Base-by-base conservation (phyloP, 2,329 filamentous ascomycete genomes). In the Aurifilum marmelostoma region DNA sequence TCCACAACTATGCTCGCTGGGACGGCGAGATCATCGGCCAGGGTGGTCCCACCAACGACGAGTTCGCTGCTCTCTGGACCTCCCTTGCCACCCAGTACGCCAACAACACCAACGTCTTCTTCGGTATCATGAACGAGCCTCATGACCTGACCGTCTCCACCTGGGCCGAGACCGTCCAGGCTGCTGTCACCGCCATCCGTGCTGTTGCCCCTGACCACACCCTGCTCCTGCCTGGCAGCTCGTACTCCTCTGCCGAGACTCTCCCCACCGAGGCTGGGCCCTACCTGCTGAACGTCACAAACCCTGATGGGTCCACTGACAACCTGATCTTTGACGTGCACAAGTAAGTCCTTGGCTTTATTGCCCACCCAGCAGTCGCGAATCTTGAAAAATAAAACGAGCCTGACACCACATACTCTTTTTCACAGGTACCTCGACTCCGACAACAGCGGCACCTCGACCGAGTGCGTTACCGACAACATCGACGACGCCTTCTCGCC, bases 121-220 rank as follows among this genome's bases (percentile, higher is more conserved):
- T 91, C 72, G 88, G 88, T 3, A 75, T 91, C 59, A 91, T 91
- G 88, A 91, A 91, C 77, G 89, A 88, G 78, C 89, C 89, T 2
- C 87, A 90, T 75, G 85, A 87, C 62, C 76, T 85, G 64, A 70
- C 70, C 7, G 83, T 89, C 74, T 77, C 76, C 32, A 78, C 79
- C 1, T 91, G 89, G 89, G 88, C 86, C 1, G 77, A 81, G 4
- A 87, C 85, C 0, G 85, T 87, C 66, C 89, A 91, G 75, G 82
- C 81, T 12, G 88, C 82, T 24, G 89, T 92, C 1, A 88, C 85
- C 0, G 89, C 88, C 3, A 90, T 92, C 72, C 86, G 89, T 41
- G 85, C 87, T 3, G 89, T 89, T 16, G 89, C 89, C 12, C 84
- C 81, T 0, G 79, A 79, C 24, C 86, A 91, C 71, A 83, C 87